Evolutionary conservation across 176 grass and related monocot species (phyloP), one percentile per base, ranked within the genome.

Genomic region (Oryza glumipatula): DNA sequence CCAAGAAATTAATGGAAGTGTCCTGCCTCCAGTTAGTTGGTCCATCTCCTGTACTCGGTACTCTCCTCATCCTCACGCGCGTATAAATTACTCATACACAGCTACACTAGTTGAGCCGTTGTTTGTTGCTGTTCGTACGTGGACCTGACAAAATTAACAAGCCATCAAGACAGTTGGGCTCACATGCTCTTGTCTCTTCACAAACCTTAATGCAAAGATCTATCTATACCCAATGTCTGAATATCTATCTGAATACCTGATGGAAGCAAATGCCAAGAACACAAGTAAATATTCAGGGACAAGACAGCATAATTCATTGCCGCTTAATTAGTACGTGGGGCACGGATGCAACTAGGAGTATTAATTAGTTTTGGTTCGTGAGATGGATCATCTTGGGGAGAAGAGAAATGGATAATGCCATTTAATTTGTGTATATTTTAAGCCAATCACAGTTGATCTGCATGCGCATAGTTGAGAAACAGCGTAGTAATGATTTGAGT

Each of bases 111-210:
- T 60, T 60, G 17, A 60, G 56, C 19, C 56, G 56, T n/a, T 60
- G 56, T 60, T n/a, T n/a, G 56, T 60, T 60, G 64, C 46, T 51
- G 23, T 1, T 21, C 16, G 51, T 56, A 56, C 15, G 26, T n/a
- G 75, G 54, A 77, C 26, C 24, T 64, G 67, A 60, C 41, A 60
- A 60, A 60, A 60, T 60, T 60, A 66, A 19, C 45, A 54, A 84
- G 33, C 63, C 63, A 43, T 21, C 73, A 68, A 21, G 63, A 35
- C 73, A 77, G 64, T 60, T 84, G n/a, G 33, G 65, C 35, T 69
- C 47, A 69, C n/a, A 44, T 58, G 35, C 54, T 14, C 68, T 12
- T 33, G 74, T 30, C 52, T 11, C 70, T 73, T 15, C 26, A 47
- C 33, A 68, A 68, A 71, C 36, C 74, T 72, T 48, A 65, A 39